These are phyloP conservation scores for Fusarium mexicanum DNA, from an alignment of 2,329 filamentous ascomycete genomes.

Conservation along the genomic window DNA sequence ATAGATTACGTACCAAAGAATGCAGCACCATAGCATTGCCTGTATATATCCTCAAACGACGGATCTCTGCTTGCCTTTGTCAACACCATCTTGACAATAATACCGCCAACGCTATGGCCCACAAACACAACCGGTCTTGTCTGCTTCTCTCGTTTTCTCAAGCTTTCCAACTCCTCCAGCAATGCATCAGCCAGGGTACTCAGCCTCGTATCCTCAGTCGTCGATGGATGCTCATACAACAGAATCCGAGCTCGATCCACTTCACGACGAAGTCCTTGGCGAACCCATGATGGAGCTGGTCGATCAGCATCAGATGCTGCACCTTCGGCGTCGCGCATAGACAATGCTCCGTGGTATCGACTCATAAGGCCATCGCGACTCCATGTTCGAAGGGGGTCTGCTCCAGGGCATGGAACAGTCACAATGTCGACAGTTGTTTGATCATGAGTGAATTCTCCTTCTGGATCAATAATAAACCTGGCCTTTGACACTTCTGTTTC, in stretches of 20 bases:
- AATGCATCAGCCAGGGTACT: slow-evolving; percentile 58
- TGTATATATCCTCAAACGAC: slow-evolving; percentile 56
- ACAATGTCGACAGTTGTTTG: slow-evolving; percentile 65
- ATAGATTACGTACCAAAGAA: slow-evolving; percentile 61
- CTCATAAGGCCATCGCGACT: slow-evolving; percentile 59
- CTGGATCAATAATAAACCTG: slow-evolving; percentile 49
- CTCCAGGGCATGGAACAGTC: slow-evolving; percentile 64
- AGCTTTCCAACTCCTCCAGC: slow-evolving; percentile 53
- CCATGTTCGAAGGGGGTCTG: slow-evolving; percentile 63
- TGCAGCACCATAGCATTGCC: slow-evolving; percentile 68
- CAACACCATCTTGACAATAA: slow-evolving; percentile 67
- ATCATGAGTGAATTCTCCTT: slow-evolving; percentile 55
- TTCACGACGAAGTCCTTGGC: slow-evolving; percentile 61
- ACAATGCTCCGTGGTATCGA: slow-evolving; percentile 56
- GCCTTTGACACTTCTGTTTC: neutral
- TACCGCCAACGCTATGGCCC: slow-evolving; percentile 68
- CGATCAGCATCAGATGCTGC: slow-evolving; percentile 30
- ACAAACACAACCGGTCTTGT: slow-evolving; percentile 67
- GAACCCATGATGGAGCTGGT: slow-evolving; percentile 58
- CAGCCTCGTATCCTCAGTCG: slow-evolving; percentile 53
- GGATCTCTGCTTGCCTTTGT: slow-evolving; percentile 55
- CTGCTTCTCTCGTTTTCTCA: slow-evolving; percentile 48
- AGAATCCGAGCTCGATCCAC: slow-evolving; percentile 60
- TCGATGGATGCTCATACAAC: slow-evolving; percentile 60
- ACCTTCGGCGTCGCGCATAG: slow-evolving; percentile 51